Percentiles rank a stretch among this genome's conserved stretches.
phyloP scores from a whole-genome alignment of 495 filamentous ascomycete genomes.

The Penicillium coffeae region DNA sequence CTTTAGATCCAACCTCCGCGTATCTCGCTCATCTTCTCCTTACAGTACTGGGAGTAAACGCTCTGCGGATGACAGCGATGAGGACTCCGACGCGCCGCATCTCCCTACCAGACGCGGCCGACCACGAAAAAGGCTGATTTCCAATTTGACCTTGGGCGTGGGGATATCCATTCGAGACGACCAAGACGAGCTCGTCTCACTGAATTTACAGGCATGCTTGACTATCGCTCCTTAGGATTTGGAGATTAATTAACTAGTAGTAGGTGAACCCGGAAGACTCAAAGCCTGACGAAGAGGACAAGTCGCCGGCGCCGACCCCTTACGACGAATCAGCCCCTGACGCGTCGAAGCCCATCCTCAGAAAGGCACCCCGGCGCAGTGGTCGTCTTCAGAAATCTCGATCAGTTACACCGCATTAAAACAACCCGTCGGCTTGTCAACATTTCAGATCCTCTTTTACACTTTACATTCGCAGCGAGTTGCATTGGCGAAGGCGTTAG shows the following conservation, averaged over 20 bases:
- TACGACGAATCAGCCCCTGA: neutral
- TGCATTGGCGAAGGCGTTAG: no score
- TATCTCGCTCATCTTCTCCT: slow-evolving; percentile 42
- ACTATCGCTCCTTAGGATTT: neutral
- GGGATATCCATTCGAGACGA: slow-evolving; percentile 45
- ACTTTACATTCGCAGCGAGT: no score
- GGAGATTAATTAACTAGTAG: neutral
- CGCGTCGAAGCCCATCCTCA: neutral
- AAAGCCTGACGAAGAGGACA: slow-evolving; percentile 10
- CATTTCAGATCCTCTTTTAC: no score
- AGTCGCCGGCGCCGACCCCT: neutral
- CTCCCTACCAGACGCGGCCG: slow-evolving; percentile 28
- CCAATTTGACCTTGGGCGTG: slow-evolving; percentile 42
- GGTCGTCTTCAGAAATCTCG: slow-evolving; percentile 20
- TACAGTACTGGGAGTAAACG: slow-evolving; percentile 47
- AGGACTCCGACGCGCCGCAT: slow-evolving; percentile 35
- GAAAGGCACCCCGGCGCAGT: slow-evolving; percentile 17
- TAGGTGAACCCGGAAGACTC: slow-evolving; percentile 19
- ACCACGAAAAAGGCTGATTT: slow-evolving; percentile 35
- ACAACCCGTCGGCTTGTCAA: no score
- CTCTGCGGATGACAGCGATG: slow-evolving; percentile 45
- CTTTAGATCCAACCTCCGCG: slow-evolving; percentile 37
- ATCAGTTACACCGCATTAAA: neutral
- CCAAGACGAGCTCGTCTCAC: slow-evolving; percentile 42
- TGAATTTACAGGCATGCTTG: slow-evolving; percentile 37